Evolutionary conservation across 371 early-diverging fungal species (phyloP).

Genomic region (Smittium culicis): DNA sequence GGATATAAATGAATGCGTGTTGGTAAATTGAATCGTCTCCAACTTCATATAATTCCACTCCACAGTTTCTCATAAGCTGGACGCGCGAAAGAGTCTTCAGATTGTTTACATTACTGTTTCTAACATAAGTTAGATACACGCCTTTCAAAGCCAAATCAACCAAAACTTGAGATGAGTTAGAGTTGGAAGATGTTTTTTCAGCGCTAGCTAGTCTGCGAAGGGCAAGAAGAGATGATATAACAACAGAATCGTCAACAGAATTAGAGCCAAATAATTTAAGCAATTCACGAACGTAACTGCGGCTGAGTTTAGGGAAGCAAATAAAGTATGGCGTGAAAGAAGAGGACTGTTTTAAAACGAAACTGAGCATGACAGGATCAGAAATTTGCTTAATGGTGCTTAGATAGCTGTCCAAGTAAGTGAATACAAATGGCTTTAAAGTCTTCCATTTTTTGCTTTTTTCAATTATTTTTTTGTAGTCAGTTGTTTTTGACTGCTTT

Average conservation of each 20-base stretch:
- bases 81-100: conserved; percentile 65
- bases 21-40: conserved; percentile 68
- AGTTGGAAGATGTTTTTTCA: conserved; percentile 8
- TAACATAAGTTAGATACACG: conserved; percentile 64
- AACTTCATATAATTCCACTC: conserved; percentile 68
- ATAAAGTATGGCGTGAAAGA: conserved; percentile 54
- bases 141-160: conserved; percentile 49
- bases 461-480: conserved; percentile 39
- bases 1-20: conserved; percentile 77
- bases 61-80: conserved; percentile 76
- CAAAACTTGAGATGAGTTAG: conserved; percentile 14
- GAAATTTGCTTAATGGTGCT: conserved; percentile 60
- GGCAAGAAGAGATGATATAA: conserved; percentile 63
- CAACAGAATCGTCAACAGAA: conserved; percentile 47
- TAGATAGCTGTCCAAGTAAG: conserved; percentile 53
- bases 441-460: conserved; percentile 50
- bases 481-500: conserved; percentile 12
- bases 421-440: conserved; percentile 57
- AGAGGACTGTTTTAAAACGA: conserved; percentile 65
- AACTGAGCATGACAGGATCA: conserved; percentile 63
- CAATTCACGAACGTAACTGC: conserved; percentile 57
- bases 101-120: conserved; percentile 56
- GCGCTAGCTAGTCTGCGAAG: conserved; percentile 52
- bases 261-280: conserved; percentile 39
- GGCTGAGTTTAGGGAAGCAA: conserved; percentile 62